Percentiles rank a stretch among this genome's conserved stretches.
phyloP scores from a whole-genome alignment of 2,329 filamentous ascomycete species.

The Pseudocercospora musae region DNA sequence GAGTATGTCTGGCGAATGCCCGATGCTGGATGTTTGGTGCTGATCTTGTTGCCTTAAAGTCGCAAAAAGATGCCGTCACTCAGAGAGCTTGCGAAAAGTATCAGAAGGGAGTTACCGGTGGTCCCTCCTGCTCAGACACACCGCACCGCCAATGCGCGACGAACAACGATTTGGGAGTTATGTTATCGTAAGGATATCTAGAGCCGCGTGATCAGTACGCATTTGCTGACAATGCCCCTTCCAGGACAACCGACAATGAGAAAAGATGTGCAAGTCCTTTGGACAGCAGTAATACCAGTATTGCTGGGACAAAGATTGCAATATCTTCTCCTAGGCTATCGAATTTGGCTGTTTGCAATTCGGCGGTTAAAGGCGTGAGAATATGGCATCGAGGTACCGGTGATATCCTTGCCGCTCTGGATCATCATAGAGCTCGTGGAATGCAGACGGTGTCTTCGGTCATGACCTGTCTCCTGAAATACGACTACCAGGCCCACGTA shows the following conservation, averaged over 20 bases:
- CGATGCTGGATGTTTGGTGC: too few relatives aligned
- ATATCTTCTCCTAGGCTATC: background rate
- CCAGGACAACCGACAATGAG: background rate
- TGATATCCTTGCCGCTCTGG: too few relatives aligned
- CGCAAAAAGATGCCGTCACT: background rate
- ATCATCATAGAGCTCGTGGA: too few relatives aligned
- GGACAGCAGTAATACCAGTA: constrained; percentile 1
- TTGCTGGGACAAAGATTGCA: constrained; percentile 1
- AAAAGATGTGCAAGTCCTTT: background rate
- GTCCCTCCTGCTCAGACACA: background rate
- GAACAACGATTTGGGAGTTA: background rate
- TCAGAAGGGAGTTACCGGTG: background rate
- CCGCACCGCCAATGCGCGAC: background rate
- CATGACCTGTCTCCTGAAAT: too few relatives aligned
- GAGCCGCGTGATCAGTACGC: too few relatives aligned
- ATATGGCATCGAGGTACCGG: too few relatives aligned
- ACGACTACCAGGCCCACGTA: too few relatives aligned
- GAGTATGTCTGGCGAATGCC: background rate
- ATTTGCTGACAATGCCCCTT: background rate
- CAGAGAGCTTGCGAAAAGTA: background rate
- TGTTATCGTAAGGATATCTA: background rate
- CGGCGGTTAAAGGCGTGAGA: too few relatives aligned
- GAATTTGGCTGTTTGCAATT: background rate
- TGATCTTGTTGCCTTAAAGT: background rate
- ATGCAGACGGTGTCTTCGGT: too few relatives aligned